These are phyloP conservation scores for Solanum paucissectum DNA, from an alignment of 257 asterid species.

Conservation along the genomic window DNA sequence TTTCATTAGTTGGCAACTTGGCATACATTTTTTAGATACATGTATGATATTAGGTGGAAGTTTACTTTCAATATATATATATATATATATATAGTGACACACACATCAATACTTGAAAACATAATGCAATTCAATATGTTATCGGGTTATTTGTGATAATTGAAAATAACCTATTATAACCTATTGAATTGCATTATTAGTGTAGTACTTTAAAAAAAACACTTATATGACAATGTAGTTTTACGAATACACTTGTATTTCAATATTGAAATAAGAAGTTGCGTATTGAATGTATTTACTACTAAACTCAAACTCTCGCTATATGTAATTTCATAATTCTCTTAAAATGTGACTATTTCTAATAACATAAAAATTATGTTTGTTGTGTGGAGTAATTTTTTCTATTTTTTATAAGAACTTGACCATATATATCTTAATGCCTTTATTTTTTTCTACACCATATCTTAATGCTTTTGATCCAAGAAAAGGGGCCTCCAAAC, in stretches of 20 bases:
- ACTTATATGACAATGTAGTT: too few relatives aligned
- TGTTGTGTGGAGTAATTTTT: not conserved
- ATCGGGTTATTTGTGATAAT: not conserved
- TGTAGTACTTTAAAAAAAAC: not conserved
- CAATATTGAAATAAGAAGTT: too few relatives aligned
- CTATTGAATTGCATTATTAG: not conserved
- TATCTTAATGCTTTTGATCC: not conserved
- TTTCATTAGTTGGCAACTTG: not conserved
- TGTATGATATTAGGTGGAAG: not conserved
- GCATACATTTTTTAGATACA: not conserved
- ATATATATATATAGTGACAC: not conserved
- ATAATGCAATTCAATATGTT: not conserved
- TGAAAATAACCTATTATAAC: too few relatives aligned
- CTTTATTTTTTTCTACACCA: not conserved
- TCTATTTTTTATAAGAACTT: not conserved
- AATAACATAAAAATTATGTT: not conserved
- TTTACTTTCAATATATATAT: not conserved
- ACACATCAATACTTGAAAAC: not conserved
- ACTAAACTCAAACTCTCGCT: not conserved
- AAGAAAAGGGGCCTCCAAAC: not conserved
- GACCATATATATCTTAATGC: not conserved
- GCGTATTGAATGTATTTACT: not conserved
- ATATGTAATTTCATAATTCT: too few relatives aligned
- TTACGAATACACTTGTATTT: too few relatives aligned
- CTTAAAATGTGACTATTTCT: not conserved